Evolutionary conservation across 345 rosid species (phyloP), one percentile per base, ranked within the genome.

Genomic region (Hypericum perforatum): DNA sequence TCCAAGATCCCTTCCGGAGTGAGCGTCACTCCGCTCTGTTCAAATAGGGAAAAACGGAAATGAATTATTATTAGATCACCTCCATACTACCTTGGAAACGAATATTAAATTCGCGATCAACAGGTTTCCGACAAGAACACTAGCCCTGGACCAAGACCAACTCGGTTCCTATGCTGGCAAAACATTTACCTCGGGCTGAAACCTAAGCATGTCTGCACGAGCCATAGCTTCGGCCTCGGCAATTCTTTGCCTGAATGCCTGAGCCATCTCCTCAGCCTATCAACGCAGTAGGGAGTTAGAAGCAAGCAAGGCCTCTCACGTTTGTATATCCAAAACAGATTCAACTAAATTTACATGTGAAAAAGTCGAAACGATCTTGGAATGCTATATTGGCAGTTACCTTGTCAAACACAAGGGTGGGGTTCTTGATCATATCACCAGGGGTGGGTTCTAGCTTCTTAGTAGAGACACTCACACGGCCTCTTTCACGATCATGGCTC

Each of bases 181-280:
- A 22, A 22, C 48, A 45, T 16, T 37, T 80, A 88, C 98, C 94
- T 92, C 94, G 8, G 96, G 97, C 74, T 92, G 95, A 81, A 85
- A 88, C 51, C 97, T 83, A 49, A 92, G 90, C 91, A 88, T 92
- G 74, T 88, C 98, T 6, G 96, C 98, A 41, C 89, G 95, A 52
- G 96, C 96, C 98, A 92, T 92, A 2, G 96, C 95, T 84, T 92
- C 98, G 38, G 98, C 98, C 74, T 85, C 95, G 9, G 98, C 96
- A 12, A 92, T 92, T 75, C 96, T 83, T 75, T 88, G 96, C 71
- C 95, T 80, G 80, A 92, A 92, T 49, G 91, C 81, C 74, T 78
- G 95, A 46, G 98, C 98, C 96, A 92, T 88, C 85, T 92, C 98
- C 80, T 92, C 96, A 12, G 96, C 98, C 98, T 88, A 60, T 67